Evolutionary conservation across 768 basidiomycete genomes (phyloP), one percentile per base, ranked within the genome.

Genomic region (Boletus subparvulus): DNA sequence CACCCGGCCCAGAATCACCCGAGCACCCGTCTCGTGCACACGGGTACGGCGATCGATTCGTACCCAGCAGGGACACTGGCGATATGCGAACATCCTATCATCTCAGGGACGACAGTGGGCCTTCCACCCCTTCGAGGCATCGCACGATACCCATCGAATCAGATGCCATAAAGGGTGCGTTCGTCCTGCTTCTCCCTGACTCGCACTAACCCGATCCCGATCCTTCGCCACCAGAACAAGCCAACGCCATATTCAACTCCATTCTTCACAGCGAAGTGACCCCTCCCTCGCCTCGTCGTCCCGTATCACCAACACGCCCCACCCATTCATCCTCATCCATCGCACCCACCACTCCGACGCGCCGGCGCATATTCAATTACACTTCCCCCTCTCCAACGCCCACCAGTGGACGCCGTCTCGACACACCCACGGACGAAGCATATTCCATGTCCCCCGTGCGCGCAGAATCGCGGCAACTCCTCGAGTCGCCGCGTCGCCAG

Each of bases 391-490:
- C 84, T 28, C 69, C 69, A 9, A 80, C 78, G 24, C 87, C 90
- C 7, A 73, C 69, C 6, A 62, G 43, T 26, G 55, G 53, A 16
- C 76, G 78, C 55, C 77, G 80, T 60, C 83, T 98, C 36, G 93
- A 96, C 69, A 87, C 87, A 26, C 89, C 95, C 12, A 87, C 84
- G 0, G 92, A 94, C 64, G 88, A 92, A 61, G 88, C 88, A 0
- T 98, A 98, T 70, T 92, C 91, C 12, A 84, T 94, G 76, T 90
- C 86, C 48, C 96, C 96, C 12, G 90, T 98, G 6, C 86, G 92
- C 2, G 85, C 87, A 42, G 87, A 89, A 64, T 92, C 87, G 61
- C 85, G 92, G 28, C 81, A 81, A 49, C 79, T 97, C 16, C 84
- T 99, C 44, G 85, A 94, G 60, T 90, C 87, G 52, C 94, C 95